These are phyloP conservation scores for Clonostachys rhizophaga DNA, from an alignment of 2,329 filamentous ascomycete species.

Conservation along the genomic window DNA sequence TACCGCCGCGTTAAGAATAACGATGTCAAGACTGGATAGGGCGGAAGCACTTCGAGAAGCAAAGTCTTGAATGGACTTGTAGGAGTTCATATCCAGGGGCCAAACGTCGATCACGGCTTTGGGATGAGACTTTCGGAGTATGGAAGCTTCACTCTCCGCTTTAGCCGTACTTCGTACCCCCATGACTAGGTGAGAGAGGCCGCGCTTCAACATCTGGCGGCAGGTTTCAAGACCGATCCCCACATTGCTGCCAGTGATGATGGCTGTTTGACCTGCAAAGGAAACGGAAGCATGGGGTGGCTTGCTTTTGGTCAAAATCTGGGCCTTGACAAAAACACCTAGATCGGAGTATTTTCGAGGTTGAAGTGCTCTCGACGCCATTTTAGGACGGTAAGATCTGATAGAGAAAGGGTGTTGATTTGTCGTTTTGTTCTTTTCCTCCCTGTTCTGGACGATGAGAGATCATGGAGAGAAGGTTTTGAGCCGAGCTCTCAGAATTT, in stretches of 20 bases:
- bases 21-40: slow-evolving; percentile 25
- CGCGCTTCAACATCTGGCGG: slow-evolving; percentile 12
- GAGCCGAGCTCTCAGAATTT: too few relatives aligned
- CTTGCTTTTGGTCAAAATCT: slow-evolving; percentile 10
- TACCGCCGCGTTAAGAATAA: slow-evolving; percentile 27
- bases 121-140: background rate
- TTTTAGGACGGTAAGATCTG: too few relatives aligned
- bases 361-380: too few relatives aligned
- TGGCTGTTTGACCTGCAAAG: slow-evolving; percentile 19
- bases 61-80: slow-evolving; percentile 28
- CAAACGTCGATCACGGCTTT: slow-evolving; percentile 5
- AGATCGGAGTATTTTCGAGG: too few relatives aligned
- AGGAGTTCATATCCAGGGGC: slow-evolving; percentile 27
- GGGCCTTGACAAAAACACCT: background rate
- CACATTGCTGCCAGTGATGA: slow-evolving; percentile 26
- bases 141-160: slow-evolving; percentile 3
- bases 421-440: too few relatives aligned
- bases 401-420: too few relatives aligned
- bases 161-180: slow-evolving; percentile 13
- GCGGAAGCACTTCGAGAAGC: slow-evolving; percentile 15
- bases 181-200: slow-evolving; percentile 21
- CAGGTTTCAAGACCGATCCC: slow-evolving; percentile 27
- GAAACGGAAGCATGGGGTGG: background rate
- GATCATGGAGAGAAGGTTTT: too few relatives aligned
- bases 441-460: too few relatives aligned